Evolutionary conservation across 2,329 filamentous ascomycete genomes (phyloP).

Genomic region (Nemania diffusa): DNA sequence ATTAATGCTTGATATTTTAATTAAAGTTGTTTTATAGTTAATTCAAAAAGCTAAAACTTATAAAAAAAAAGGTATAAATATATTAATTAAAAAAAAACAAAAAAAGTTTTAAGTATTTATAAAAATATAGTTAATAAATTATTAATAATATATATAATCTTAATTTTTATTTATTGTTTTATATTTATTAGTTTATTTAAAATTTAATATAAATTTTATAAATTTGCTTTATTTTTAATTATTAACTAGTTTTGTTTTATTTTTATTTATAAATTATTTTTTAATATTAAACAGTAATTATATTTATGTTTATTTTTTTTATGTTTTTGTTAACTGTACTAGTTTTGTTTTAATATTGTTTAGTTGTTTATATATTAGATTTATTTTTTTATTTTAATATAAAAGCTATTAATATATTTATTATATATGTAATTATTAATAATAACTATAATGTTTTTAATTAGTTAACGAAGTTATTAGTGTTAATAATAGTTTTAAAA

Average conservation of each 20-base stretch:
- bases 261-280: no score
- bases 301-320: not conserved
- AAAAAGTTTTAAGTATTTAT: slow-evolving; percentile 6
- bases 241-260: not conserved
- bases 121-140: no score
- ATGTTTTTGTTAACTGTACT: not conserved
- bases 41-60: no score
- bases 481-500: no score
- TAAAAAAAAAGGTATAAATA: no score
- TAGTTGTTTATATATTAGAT: slow-evolving; percentile 1
- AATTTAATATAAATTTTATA: no score
- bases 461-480: no score
- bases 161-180: not conserved
- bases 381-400: slow-evolving; percentile 6
- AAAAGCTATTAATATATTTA: not conserved
- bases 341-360: not conserved
- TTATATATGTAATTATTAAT: no score
- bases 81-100: not conserved
- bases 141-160: not conserved
- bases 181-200: no score
- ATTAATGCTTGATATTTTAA: no score
- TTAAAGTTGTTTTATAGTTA: no score
- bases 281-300: not conserved
- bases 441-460: no score
- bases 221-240: not conserved